Evolutionary conservation across 306 rosid species (phyloP).

Genomic region (cucumber (Cucumis sativus)): DNA sequence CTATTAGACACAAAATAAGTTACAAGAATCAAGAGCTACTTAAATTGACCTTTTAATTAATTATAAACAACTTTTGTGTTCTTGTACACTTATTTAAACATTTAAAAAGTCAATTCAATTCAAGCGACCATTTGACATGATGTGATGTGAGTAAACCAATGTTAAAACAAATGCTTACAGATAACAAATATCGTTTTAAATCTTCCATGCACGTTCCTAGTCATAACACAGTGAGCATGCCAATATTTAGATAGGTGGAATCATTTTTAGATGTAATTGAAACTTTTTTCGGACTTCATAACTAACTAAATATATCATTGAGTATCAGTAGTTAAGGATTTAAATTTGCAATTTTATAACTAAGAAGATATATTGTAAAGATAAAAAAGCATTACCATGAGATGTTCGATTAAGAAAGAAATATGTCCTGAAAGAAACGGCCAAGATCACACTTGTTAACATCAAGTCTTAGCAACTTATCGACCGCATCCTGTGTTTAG

Average conservation of each 20-base stretch:
- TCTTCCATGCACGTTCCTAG: background rate
- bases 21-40: too few species aligned
- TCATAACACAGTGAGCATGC: background rate
- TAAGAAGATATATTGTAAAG: background rate
- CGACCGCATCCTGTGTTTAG: constrained; percentile 50
- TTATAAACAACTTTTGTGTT: too few species aligned
- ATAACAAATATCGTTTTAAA: background rate
- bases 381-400: constrained; percentile 5
- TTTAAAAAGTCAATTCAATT: too few species aligned
- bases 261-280: background rate
- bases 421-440: constrained; percentile 50
- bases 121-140: background rate
- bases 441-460: constrained; percentile 42
- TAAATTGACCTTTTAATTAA: too few species aligned
- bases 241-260: too few species aligned
- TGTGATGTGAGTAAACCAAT: background rate
- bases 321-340: background rate
- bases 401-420: constrained; percentile 20
- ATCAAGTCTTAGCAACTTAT: constrained; percentile 63
- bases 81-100: too few species aligned
- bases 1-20: too few species aligned
- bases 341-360: background rate
- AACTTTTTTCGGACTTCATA: background rate
- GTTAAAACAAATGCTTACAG: background rate
- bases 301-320: background rate